Evolutionary conservation across 2,329 filamentous ascomycete genomes (phyloP).

Genomic region (Fusarium sp.): DNA sequence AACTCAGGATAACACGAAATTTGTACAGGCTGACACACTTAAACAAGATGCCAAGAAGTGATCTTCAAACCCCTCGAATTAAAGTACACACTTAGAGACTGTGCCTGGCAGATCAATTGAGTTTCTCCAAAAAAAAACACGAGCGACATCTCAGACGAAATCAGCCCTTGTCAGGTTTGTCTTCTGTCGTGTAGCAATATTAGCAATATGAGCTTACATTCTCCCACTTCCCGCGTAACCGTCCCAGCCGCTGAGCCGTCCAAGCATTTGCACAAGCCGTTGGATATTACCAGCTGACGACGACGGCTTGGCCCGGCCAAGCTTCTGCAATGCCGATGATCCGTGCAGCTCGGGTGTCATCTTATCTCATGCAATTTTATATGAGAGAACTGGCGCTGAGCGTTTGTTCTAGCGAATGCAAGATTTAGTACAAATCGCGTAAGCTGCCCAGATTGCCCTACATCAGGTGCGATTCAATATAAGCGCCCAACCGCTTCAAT

Average conservation of each 20-base stretch:
- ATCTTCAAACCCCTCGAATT: constrained; percentile 35
- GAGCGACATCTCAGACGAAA: constrained; percentile 3
- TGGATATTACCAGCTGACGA: constrained; percentile 36
- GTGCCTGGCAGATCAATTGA: constrained; percentile 35
- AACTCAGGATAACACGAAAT: constrained; percentile 12
- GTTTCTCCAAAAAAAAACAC: constrained; percentile 11
- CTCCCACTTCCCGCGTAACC: constrained; percentile 35
- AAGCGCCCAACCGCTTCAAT: constrained; percentile 63
- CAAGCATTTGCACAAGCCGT: constrained; percentile 15
- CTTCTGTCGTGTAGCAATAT: constrained; percentile 30
- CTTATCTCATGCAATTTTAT: constrained; percentile 7
- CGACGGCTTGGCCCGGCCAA: constrained; percentile 38
- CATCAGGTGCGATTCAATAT: constrained; percentile 50
- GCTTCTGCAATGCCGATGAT: constrained; percentile 38
- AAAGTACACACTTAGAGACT: constrained; percentile 8
- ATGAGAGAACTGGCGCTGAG: neutral
- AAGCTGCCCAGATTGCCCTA: constrained; percentile 1
- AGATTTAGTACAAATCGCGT: neutral
- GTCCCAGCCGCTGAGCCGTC: neutral
- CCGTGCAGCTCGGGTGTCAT: constrained; percentile 15
- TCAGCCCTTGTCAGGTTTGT: constrained; percentile 29
- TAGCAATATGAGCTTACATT: constrained; percentile 34
- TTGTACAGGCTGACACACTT: constrained; percentile 19
- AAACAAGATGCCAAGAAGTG: constrained; percentile 35
- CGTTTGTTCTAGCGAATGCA: no score